Conservation (phyloP, 148 eudicot species). For the Linanthus parryae region DNA sequence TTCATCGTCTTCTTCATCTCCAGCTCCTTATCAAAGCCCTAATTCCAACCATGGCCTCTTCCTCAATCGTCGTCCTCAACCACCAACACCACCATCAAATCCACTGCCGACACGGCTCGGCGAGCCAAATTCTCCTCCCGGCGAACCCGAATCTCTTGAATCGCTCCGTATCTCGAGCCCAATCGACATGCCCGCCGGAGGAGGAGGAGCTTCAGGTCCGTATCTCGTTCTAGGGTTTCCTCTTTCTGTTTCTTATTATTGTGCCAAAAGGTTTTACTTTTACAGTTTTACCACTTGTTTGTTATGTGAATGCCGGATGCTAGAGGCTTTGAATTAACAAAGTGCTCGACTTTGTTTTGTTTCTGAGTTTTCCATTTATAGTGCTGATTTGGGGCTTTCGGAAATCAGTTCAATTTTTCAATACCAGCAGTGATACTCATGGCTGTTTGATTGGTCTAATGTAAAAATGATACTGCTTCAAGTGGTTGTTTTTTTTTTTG, state of each 20-base stretch:
- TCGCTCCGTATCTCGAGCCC: slow-evolving; percentile 34
- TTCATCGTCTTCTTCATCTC: slow-evolving; percentile 44
- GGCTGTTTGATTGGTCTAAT: no score
- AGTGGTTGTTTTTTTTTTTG: background rate
- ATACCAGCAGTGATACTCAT: no score
- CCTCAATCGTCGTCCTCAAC: slow-evolving; percentile 16
- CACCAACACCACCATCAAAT: background rate
- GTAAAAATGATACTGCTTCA: no score
- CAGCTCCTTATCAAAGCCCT: slow-evolving; percentile 37
- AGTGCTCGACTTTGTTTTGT: background rate
- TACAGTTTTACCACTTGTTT: background rate
- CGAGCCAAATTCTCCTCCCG: slow-evolving; percentile 11
- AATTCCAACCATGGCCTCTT: slow-evolving; percentile 47
- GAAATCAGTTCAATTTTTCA: no score
- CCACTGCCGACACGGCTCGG: slow-evolving; percentile 4
- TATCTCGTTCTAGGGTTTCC: background rate
- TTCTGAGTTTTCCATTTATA: background rate
- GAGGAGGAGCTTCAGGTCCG: slow-evolving; percentile 21
- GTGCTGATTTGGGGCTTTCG: background rate
- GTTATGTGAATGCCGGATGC: slow-evolving; percentile 4
- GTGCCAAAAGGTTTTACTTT: background rate
- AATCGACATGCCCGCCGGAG: slow-evolving; percentile 12
- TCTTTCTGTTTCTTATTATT: background rate
- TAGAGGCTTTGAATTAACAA: background rate
- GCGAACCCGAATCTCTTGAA: slow-evolving; percentile 7